A percentile compares a stretch with the other conserved stretches of the same genome.
These are phyloP conservation scores for Endoconidiophora laricicola DNA, from an alignment of 2,329 filamentous ascomycete genomes.

Conservation along the genomic window DNA sequence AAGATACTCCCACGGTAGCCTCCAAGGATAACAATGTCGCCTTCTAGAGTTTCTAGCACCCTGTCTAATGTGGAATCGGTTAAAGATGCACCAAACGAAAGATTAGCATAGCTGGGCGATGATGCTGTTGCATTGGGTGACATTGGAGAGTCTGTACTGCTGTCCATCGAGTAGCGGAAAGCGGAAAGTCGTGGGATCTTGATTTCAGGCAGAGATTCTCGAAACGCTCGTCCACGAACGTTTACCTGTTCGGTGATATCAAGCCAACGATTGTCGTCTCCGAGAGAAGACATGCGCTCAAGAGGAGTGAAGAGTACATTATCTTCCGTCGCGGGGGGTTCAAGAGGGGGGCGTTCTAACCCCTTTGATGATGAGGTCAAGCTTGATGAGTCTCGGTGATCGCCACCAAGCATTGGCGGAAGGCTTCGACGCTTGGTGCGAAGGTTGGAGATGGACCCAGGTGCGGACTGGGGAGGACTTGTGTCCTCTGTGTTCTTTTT, in stretches of 20 bases:
- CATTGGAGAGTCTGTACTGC: slow-evolving; percentile 12
- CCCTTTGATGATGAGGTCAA: background rate
- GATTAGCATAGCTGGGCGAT: background rate
- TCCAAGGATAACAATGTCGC: slow-evolving; percentile 76
- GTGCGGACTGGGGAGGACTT: background rate
- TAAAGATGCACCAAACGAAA: slow-evolving; percentile 1
- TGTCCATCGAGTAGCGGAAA: slow-evolving; percentile 24
- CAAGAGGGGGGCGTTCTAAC: background rate
- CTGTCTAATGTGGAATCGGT: slow-evolving; percentile 29
- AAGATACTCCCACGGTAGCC: slow-evolving; percentile 86
- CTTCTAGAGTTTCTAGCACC: slow-evolving; percentile 51
- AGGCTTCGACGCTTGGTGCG: slow-evolving; percentile 1
- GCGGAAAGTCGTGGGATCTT: slow-evolving; percentile 49
- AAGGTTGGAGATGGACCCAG: slow-evolving; percentile 38
- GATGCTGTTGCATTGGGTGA: slow-evolving; percentile 15
- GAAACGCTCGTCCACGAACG: slow-evolving; percentile 75
- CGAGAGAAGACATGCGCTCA: slow-evolving; percentile 66
- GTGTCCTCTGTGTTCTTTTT: background rate
- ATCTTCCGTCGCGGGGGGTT: slow-evolving; percentile 34
- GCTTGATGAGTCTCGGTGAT: background rate
- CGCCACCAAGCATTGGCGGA: background rate
- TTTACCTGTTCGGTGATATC: slow-evolving; percentile 75
- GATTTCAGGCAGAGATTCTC: slow-evolving; percentile 66
- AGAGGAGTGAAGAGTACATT: slow-evolving; percentile 60
- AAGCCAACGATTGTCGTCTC: slow-evolving; percentile 67